Base-by-base conservation (phyloP, 352 stramenopile genomes). In the Albugo candida region DNA sequence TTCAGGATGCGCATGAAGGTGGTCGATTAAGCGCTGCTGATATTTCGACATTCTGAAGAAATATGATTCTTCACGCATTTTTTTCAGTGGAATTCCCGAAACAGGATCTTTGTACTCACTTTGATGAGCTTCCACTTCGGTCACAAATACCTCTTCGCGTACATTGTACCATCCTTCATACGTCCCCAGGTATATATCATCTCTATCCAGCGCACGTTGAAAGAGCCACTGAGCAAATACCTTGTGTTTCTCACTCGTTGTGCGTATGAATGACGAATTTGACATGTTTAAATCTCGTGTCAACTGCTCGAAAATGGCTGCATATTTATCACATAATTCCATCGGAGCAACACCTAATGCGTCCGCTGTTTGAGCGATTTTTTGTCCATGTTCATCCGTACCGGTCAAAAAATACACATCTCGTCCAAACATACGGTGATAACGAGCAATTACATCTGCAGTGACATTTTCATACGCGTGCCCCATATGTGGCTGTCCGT, bases 1-100 rank as follows among this genome's bases (percentile, higher is more conserved):
- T 18, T 92, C 63, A 1, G 94, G 93, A 64, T 98, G 74, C 42
- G 82, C 68, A 51, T 96, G 63, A 56, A 98, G 97, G 60, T 98
- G 80, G 55, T 97, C 65, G 39, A 98, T 60, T n/a, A 99, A 71
- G 19, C 65, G 70, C 21, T 94, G 60, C 54, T 97, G 91, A 63
- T 97, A 99, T 50, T 96, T 96, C 57, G 83, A 95, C 94, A 99
- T 98, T 58, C 86, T 92, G 72, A 99, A 99, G 59, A 99, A 99
- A 71, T 99, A 99, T 49, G 81, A 97, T 56, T 96, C 78, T 67
- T 99, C 95, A 54, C 95, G 74, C 59, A 98, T 97, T 52, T 96
- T 94, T 65, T 98, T 97, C 49, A 97, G 81, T 8, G 91, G 87
- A 18, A 78, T 61, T 17, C 95, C 95, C 1, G 81, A 94, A 3